These are phyloP conservation scores for Beta macrorhiza DNA, from an alignment of 179 eudicot species.

Conservation along the genomic window DNA sequence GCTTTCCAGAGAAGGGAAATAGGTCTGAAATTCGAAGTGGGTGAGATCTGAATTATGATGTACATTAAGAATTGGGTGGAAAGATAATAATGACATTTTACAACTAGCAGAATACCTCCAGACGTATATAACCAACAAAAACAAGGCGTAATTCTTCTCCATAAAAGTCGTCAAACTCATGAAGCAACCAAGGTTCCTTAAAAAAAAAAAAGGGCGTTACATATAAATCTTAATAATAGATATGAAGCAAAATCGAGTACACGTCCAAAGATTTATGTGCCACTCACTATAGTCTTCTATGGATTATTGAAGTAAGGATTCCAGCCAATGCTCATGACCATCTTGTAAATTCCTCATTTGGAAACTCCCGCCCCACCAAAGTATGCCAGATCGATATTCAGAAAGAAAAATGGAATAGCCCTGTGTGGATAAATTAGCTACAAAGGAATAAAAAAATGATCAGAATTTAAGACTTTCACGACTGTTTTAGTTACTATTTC, in stretches of 20 bases:
- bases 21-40: conserved; percentile 45
- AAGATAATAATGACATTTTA: not conserved
- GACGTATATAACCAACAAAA: conserved; percentile 86
- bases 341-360: conserved; percentile 72
- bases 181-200: conserved; percentile 98
- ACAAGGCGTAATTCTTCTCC: conserved; percentile 80
- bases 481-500: too few species aligned
- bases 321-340: conserved; percentile 99
- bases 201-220: conserved; percentile 2
- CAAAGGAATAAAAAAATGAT: conserved; percentile 16
- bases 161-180: conserved; percentile 85
- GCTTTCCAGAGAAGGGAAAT: conserved; percentile 72
- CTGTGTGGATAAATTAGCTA: conserved; percentile 81
- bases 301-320: conserved; percentile 85
- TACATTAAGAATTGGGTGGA: not conserved
- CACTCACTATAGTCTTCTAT: conserved; percentile 91
- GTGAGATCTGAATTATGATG: not conserved
- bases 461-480: not conserved
- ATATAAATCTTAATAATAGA: not conserved
- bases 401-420: conserved; percentile 55
- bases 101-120: conserved; percentile 59
- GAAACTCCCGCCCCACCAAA: conserved; percentile 94
- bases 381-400: conserved; percentile 86
- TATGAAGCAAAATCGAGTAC: not conserved
- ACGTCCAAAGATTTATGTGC: not conserved